Conservation (phyloP, 192 early-diverging fungal species). For the Haplosporangium gracile region DNA sequence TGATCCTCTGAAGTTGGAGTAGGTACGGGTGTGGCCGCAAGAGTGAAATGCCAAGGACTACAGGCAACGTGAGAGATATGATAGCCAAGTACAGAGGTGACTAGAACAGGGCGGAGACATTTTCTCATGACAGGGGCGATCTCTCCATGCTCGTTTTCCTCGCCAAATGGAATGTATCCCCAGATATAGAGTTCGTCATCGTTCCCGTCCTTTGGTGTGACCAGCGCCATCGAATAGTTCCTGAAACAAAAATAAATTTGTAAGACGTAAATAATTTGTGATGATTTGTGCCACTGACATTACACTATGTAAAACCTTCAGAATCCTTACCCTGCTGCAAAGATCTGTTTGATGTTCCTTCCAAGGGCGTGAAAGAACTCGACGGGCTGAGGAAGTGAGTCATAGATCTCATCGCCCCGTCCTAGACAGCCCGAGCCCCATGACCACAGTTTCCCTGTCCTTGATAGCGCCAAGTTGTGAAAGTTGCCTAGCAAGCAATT, state of each 20-base stretch:
- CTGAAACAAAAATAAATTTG: not conserved
- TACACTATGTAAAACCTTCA: not conserved
- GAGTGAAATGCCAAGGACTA: slow-evolving; percentile 52
- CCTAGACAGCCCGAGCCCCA: slow-evolving; percentile 54
- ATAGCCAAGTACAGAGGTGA: slow-evolving; percentile 53
- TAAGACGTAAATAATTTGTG: not conserved
- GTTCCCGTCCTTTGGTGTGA: slow-evolving; percentile 33
- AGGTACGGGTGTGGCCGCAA: slow-evolving; percentile 28
- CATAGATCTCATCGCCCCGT: slow-evolving; percentile 51
- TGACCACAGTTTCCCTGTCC: slow-evolving; percentile 46
- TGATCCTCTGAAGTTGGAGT: not conserved
- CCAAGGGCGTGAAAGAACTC: slow-evolving; percentile 52
- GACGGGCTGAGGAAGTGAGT: slow-evolving; percentile 49
- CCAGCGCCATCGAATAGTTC: slow-evolving; percentile 46
- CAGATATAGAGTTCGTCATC: slow-evolving; percentile 55
- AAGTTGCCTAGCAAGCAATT: slow-evolving; percentile 27
- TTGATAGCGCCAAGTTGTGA: slow-evolving; percentile 51
- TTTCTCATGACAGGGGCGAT: slow-evolving; percentile 38
- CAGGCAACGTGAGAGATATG: slow-evolving; percentile 52
- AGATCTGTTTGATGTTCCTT: slow-evolving; percentile 45
- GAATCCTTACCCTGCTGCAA: slow-evolving; percentile 40
- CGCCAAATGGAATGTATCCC: slow-evolving; percentile 54
- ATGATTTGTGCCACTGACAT: not conserved
- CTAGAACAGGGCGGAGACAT: slow-evolving; percentile 40
- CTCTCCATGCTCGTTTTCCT: slow-evolving; percentile 33